A percentile compares a stretch with the other conserved stretches of the same genome.
Conservation (phyloP, 495 filamentous ascomycete species). For the Hyaloscypha bicolor region DNA sequence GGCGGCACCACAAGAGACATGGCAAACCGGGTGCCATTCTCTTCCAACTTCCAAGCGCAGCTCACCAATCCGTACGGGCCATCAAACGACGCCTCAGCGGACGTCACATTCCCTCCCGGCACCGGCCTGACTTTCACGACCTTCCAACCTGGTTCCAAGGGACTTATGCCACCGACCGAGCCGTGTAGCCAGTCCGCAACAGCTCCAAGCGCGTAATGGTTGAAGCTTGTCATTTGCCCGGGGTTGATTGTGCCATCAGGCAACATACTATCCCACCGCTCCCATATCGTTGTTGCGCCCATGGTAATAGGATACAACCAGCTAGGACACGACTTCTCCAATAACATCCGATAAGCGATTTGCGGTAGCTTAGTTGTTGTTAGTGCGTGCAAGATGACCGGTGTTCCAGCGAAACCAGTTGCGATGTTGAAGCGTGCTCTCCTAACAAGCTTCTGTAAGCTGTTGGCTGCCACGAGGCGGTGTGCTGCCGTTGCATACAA, state of each 20-base stretch:
- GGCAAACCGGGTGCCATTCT: constrained; percentile 28
- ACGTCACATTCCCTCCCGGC: constrained; percentile 37
- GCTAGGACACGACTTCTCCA: constrained; percentile 39
- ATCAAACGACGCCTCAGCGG: constrained; percentile 36
- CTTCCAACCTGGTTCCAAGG: constrained; percentile 41
- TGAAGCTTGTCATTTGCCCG: constrained; percentile 58
- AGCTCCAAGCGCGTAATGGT: constrained; percentile 51
- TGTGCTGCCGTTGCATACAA: constrained; percentile 42
- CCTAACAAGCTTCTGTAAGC: constrained; percentile 42
- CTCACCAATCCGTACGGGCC: constrained; percentile 29
- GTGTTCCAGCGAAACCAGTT: constrained; percentile 59
- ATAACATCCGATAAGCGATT: constrained; percentile 35
- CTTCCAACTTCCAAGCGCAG: constrained; percentile 8
- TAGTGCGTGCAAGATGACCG: constrained; percentile 47
- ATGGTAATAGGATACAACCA: constrained; percentile 56
- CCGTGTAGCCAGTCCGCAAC: constrained; percentile 38
- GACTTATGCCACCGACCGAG: constrained; percentile 37
- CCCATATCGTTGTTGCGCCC: constrained; percentile 55
- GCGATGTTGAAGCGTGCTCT: constrained; percentile 47
- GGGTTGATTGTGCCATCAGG: constrained; percentile 53
- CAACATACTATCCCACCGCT: constrained; percentile 58
- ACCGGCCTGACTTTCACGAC: constrained; percentile 31
- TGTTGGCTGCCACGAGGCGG: constrained; percentile 18
- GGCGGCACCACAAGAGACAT: constrained; percentile 35
- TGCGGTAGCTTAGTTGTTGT: constrained; percentile 37